Evolutionary conservation across 2,329 filamentous ascomycete genomes (phyloP).

Genomic region (Chrysosporium keratinophilum): DNA sequence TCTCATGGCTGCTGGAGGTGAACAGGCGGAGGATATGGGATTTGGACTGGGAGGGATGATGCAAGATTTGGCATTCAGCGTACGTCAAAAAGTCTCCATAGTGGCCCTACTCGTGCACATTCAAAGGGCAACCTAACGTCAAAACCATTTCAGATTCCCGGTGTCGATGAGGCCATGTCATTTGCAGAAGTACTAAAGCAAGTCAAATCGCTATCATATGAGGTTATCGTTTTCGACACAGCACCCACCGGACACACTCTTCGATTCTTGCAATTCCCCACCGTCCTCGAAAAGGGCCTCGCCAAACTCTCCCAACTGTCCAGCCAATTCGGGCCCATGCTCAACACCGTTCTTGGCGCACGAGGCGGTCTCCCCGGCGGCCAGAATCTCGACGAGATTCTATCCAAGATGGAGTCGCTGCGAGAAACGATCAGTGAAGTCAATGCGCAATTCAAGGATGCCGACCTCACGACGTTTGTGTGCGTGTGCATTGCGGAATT

Average conservation of each 20-base stretch:
- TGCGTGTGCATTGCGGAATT: slow-evolving; percentile 99
- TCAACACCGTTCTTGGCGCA: slow-evolving; percentile 82
- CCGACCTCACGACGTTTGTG: slow-evolving; percentile 89
- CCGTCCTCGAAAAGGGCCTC: slow-evolving; percentile 95
- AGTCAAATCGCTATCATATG: slow-evolving; percentile 97
- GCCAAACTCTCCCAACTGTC: slow-evolving; percentile 92
- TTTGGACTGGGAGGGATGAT: slow-evolving; percentile 84
- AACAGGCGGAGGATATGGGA: slow-evolving; percentile 52
- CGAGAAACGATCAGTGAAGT: slow-evolving; percentile 90
- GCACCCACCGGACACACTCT: slow-evolving; percentile 96
- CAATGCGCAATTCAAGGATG: slow-evolving; percentile 96
- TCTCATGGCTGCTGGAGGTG: slow-evolving; percentile 66
- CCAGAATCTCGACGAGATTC: slow-evolving; percentile 83
- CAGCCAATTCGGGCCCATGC: slow-evolving; percentile 85
- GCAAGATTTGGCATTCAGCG: slow-evolving; percentile 94
- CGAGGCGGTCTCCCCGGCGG: slow-evolving; percentile 73
- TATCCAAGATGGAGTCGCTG: slow-evolving; percentile 87
- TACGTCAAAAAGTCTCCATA: slow-evolving; percentile 38
- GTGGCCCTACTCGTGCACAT: background rate
- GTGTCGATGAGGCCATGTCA: slow-evolving; percentile 98
- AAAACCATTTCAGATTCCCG: slow-evolving; percentile 60
- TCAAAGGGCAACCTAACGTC: too few species aligned
- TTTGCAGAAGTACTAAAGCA: slow-evolving; percentile 99
- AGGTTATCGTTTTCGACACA: slow-evolving; percentile 98
- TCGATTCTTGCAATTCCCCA: slow-evolving; percentile 96